Conservation (phyloP, 1,284 basidiomycete genomes). For the Irpex sp. region DNA sequence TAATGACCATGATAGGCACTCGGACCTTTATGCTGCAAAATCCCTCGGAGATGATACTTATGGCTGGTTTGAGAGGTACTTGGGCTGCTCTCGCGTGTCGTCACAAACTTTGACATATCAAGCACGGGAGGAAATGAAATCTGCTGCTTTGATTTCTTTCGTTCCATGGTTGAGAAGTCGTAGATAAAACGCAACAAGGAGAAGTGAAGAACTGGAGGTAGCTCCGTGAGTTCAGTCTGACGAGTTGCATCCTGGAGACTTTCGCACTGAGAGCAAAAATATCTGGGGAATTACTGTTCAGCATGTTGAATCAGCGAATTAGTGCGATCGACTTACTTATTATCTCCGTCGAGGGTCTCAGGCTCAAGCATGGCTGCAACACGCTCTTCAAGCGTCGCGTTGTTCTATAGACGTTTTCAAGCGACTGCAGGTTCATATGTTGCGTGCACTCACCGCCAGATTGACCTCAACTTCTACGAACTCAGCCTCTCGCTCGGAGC, state of each 20-base stretch:
- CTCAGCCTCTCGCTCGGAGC: constrained; percentile 61
- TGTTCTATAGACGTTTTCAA: constrained; percentile 44
- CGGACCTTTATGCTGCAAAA: constrained; percentile 80
- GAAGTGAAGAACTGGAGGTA: constrained; percentile 87
- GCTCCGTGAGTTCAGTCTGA: constrained; percentile 58
- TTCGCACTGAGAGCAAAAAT: constrained; percentile 73
- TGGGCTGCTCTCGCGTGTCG: constrained; percentile 12
- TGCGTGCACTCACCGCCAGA: constrained; percentile 50
- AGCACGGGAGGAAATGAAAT: constrained; percentile 72
- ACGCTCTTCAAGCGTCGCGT: constrained; percentile 69
- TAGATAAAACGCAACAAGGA: constrained; percentile 88
- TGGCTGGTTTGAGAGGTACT: constrained; percentile 23
- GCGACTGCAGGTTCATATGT: not conserved
- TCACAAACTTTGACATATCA: constrained; percentile 70
- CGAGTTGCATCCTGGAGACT: constrained; percentile 74
- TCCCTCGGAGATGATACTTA: constrained; percentile 77
- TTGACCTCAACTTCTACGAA: constrained; percentile 88
- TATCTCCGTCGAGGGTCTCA: constrained; percentile 77
- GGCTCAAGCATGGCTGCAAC: constrained; percentile 58
- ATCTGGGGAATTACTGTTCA: constrained; percentile 41
- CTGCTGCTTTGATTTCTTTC: constrained; percentile 80
- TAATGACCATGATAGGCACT: constrained; percentile 94
- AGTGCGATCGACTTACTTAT: constrained; percentile 50
- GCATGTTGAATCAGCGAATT: not conserved
- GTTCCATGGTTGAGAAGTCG: constrained; percentile 69